These are phyloP conservation scores for Coprinopsis marcescibilis DNA, from an alignment of 768 basidiomycete species.

Conservation along the genomic window DNA sequence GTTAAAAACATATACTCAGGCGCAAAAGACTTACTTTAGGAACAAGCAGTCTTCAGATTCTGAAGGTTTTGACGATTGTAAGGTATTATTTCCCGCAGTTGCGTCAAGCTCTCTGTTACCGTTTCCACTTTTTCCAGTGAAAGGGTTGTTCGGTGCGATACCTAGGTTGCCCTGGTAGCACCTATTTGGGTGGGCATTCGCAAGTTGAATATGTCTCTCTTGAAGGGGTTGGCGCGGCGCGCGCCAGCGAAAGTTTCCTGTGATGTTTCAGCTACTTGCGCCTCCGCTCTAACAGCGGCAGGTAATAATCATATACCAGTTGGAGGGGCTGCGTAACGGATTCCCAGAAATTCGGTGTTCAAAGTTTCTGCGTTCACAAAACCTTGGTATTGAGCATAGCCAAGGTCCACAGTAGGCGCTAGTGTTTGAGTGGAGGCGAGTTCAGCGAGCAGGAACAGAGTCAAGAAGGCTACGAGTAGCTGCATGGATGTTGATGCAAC, in stretches of 20 bases:
- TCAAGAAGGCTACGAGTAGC: neutral
- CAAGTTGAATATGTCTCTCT: conserved; percentile 3
- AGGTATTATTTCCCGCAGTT: neutral
- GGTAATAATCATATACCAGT: conserved; percentile 25
- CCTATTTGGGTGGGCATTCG: conserved; percentile 1
- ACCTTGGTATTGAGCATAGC: conserved; percentile 41
- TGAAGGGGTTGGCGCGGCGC: conserved; percentile 11
- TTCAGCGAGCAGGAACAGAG: neutral
- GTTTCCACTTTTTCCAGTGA: conserved; percentile 14
- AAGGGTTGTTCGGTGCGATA: conserved; percentile 6
- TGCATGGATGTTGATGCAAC: neutral
- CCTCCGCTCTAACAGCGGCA: neutral
- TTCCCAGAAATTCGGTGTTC: conserved; percentile 34
- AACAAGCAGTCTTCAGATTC: conserved; percentile 36
- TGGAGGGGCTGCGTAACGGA: conserved; percentile 47
- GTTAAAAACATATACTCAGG: neutral
- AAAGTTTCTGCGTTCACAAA: conserved; percentile 26
- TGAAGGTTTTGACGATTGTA: conserved; percentile 5
- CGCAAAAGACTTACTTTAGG: conserved; percentile 24
- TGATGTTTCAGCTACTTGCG: neutral
- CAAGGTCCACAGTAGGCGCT: conserved; percentile 33
- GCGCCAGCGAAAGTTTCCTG: conserved; percentile 22
- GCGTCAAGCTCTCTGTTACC: too few species aligned
- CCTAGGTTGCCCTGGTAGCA: conserved; percentile 5
- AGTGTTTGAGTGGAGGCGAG: neutral